Evolutionary conservation across 495 filamentous ascomycete genomes (phyloP).

Genomic region (Clohesyomyces aquaticus): DNA sequence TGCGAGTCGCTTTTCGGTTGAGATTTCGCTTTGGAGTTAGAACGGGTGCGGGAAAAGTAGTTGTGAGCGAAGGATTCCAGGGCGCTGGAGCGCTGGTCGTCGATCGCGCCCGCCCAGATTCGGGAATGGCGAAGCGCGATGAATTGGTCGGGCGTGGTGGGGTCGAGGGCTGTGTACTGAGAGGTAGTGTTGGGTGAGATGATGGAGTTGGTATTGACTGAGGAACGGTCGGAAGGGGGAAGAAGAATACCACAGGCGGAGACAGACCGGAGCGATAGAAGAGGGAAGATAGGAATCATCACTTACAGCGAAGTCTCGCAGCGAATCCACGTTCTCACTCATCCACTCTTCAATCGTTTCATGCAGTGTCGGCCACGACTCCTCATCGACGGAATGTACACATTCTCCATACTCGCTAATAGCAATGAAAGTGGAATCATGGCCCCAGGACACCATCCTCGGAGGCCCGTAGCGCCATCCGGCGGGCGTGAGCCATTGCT

Average conservation of each 20-base stretch:
- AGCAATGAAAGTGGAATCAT: slow-evolving; percentile 23
- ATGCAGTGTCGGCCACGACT: slow-evolving; percentile 16
- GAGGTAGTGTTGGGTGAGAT: not conserved
- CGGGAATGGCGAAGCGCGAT: slow-evolving; percentile 31
- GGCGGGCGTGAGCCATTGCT: slow-evolving; percentile 35
- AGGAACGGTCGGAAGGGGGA: not conserved
- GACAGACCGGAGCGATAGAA: not conserved
- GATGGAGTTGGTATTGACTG: not conserved
- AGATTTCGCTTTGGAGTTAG: slow-evolving; percentile 10
- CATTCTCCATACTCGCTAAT: slow-evolving; percentile 32
- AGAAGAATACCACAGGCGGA: not conserved
- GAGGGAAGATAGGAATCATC: slow-evolving; percentile 26
- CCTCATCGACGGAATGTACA: slow-evolving; percentile 12
- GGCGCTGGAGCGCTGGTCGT: slow-evolving; percentile 31
- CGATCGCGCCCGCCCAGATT: slow-evolving; percentile 36
- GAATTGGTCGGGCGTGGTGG: slow-evolving; percentile 29
- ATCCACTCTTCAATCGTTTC: slow-evolving; percentile 40
- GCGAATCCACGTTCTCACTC: too few relatives aligned
- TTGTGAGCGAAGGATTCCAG: slow-evolving; percentile 31
- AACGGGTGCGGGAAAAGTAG: slow-evolving; percentile 18
- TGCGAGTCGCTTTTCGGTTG: not conserved
- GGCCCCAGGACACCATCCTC: slow-evolving; percentile 24
- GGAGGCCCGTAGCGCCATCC: slow-evolving; percentile 37
- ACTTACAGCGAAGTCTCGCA: slow-evolving; percentile 19
- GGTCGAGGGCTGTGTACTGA: slow-evolving; percentile 31